phyloP scores from a whole-genome alignment of 1,284 basidiomycete genomes.

The Trichosporon ovoides region DNA sequence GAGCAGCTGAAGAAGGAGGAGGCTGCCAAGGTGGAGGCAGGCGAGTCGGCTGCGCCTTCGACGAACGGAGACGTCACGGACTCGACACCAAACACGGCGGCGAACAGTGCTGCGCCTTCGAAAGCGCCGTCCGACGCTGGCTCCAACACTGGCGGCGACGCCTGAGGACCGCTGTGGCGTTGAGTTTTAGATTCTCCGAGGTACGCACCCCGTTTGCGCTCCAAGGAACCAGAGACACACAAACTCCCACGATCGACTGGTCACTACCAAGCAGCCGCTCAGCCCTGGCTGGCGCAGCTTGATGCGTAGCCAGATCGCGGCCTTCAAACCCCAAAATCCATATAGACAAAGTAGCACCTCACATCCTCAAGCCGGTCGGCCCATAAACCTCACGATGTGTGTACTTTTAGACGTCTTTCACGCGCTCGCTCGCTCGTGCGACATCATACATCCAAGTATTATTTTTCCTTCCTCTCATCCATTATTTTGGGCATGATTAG shows the following conservation, averaged over 20 bases:
- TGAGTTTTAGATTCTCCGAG: neutral
- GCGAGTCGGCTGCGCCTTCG: neutral
- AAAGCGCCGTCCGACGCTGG: slow-evolving; percentile 4
- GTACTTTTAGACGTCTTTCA: slow-evolving; percentile 19
- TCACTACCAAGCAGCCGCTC: neutral
- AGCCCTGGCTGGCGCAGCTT: too few relatives aligned
- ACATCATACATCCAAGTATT: neutral
- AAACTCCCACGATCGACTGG: neutral
- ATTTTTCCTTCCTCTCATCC: neutral
- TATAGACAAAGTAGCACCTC: slow-evolving; percentile 5
- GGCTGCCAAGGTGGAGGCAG: slow-evolving; percentile 24
- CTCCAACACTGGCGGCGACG: slow-evolving; percentile 1
- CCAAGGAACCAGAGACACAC: too few relatives aligned
- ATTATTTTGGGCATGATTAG: slow-evolving; percentile 3
- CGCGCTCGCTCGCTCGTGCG: neutral
- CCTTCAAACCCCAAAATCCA: neutral
- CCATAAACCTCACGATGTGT: slow-evolving; percentile 14
- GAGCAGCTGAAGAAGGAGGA: slow-evolving; percentile 48
- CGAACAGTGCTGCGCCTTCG: slow-evolving; percentile 5
- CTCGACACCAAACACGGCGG: neutral
- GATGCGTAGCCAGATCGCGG: too few relatives aligned
- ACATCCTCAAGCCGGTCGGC: slow-evolving; percentile 5
- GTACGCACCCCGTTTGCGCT: neutral
- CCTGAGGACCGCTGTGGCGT: neutral
- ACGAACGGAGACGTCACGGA: slow-evolving; percentile 2